Evolutionary conservation across 345 rosid species (phyloP).

Genomic region (Brassica cretica): DNA sequence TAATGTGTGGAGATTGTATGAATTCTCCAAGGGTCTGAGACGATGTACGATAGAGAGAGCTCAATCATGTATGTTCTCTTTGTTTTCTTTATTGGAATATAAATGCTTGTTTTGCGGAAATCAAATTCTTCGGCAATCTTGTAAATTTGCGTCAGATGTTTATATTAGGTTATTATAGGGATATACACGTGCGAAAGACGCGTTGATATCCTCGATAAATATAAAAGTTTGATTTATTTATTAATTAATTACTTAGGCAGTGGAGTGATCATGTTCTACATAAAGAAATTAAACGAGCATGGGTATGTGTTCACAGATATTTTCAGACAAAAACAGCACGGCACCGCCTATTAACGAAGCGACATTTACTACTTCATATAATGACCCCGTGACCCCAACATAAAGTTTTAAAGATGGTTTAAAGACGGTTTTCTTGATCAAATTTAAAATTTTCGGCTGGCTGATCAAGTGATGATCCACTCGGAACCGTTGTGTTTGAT

Average conservation of each 20-base stretch:
- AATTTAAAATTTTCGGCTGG: neutral
- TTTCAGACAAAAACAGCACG: conserved; percentile 21
- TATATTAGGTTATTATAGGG: neutral
- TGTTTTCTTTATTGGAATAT: neutral
- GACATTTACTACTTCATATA: neutral
- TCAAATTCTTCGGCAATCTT: neutral
- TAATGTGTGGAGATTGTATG: neutral
- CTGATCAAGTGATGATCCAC: neutral
- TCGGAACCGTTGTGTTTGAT: neutral
- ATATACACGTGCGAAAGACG: conserved; percentile 21
- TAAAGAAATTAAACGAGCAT: conserved; percentile 13
- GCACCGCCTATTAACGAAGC: conserved; percentile 36
- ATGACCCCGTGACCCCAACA: neutral
- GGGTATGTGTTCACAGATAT: conserved; percentile 19
- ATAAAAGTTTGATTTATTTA: neutral
- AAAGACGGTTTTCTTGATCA: too few relatives aligned
- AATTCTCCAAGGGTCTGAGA: neutral
- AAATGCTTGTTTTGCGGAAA: neutral
- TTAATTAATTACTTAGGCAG: conserved; percentile 4
- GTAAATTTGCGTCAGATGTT: neutral
- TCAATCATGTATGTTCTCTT: neutral
- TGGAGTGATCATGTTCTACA: conserved; percentile 29
- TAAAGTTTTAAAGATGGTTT: too few relatives aligned
- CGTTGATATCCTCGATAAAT: conserved; percentile 11
- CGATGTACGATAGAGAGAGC: neutral